A percentile compares a stretch with the other conserved stretches of the same genome.
Conservation (phyloP, 768 basidiomycete genomes). For the Rickenella mellea region DNA sequence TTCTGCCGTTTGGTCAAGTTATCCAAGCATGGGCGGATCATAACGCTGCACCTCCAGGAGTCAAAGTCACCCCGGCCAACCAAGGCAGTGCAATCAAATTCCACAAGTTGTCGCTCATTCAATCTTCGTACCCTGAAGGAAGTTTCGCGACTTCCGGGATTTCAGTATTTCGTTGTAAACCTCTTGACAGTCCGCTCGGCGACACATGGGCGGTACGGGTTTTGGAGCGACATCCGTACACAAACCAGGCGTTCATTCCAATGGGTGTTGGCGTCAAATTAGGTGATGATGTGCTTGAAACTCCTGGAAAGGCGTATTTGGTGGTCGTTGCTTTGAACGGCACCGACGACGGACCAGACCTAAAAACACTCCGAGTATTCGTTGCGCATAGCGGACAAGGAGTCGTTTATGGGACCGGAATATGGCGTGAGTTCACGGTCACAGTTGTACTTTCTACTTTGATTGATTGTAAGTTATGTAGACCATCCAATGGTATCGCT, state of each 20-base stretch:
- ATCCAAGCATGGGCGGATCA: constrained; percentile 77
- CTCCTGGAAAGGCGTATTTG: constrained; percentile 53
- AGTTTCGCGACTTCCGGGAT: constrained; percentile 55
- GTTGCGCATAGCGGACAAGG: constrained; percentile 75
- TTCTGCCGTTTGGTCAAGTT: constrained; percentile 83
- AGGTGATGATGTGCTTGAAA: constrained; percentile 34
- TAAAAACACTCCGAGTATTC: constrained; percentile 72
- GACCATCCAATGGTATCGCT: constrained; percentile 91
- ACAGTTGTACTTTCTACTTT: background rate
- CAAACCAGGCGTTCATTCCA: constrained; percentile 90
- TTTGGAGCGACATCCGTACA: constrained; percentile 85
- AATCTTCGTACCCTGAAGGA: constrained; percentile 49
- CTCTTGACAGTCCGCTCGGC: constrained; percentile 33
- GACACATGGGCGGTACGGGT: constrained; percentile 51
- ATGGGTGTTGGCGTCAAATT: constrained; percentile 40
- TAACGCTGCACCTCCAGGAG: constrained; percentile 52
- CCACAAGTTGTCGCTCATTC: constrained; percentile 77
- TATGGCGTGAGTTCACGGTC: constrained; percentile 73
- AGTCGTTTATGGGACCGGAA: constrained; percentile 68
- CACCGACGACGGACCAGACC: constrained; percentile 64
- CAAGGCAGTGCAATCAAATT: constrained; percentile 87
- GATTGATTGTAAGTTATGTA: constrained; percentile 17
- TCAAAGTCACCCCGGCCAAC: constrained; percentile 75
- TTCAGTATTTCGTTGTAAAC: constrained; percentile 79
- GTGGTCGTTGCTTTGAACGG: constrained; percentile 84